Base-by-base conservation (phyloP, 345 rosid genomes). In the Linum tenue region DNA sequence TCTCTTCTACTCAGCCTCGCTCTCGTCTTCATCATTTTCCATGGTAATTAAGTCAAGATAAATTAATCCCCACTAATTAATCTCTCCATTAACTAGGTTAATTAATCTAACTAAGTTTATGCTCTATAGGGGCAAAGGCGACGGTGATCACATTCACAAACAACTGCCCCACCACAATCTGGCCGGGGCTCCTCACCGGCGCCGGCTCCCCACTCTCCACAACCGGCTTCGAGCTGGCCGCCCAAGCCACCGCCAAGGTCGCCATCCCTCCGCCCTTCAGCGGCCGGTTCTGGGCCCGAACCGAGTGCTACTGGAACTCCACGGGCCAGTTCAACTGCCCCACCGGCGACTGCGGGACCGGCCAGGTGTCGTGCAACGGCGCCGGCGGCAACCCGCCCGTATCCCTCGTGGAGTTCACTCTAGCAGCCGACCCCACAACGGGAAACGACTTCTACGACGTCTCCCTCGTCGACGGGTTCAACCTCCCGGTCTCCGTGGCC, bases 401-500 rank as follows among this genome's bases (percentile, higher is more conserved):
- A 0, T 65, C 82, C 37, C 70, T 81, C 0, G 72, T 56, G 0
- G 84, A 81, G 55, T 59, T 81, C 68, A 73, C 74, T 1, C 22
- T 77, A 0, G 69, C 69, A 0, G 35, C 51, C 0, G 41, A 69
- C 4, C 51, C 51, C 10, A 7, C 51, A 0, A 14, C 51, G 4
- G 60, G 71, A 2, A 60, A 64, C n/a, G 84, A 77, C 43, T 70
- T 59, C 68, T 77, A 55, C 67, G 78, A 81, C 63, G 7, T 81
- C 4, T 75, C 80, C 65, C 84, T 75, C 4, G 84, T 81, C 15
- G 80, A 81, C 17, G 84, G 84, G 62, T 81, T 65, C 55, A 77
- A 80, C 63, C n/a, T 80, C 55, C 81, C 78, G 8, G 9, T 78
- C 4, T 77, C 80, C 0, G 40, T 73, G 0, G 7, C 77, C 43